phyloP scores from a whole-genome alignment of 1,284 basidiomycete species.

The Peniophora sp. region DNA sequence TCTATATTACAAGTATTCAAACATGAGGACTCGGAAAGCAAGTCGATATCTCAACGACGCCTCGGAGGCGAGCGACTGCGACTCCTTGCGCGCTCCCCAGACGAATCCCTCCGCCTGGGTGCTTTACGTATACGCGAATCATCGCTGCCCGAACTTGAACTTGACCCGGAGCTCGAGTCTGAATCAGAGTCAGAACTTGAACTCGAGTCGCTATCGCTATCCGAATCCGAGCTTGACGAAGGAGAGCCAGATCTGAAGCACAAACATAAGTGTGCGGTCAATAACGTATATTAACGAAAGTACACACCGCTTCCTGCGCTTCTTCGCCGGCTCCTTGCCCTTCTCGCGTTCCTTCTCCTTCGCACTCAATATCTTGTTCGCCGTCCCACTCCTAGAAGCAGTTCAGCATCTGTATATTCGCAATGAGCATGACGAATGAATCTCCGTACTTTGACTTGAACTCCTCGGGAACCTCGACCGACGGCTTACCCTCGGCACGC shows the following conservation, averaged over 20 bases:
- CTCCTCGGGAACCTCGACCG: conserved; percentile 72
- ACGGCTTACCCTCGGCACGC: conserved; percentile 57
- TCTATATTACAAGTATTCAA: too few relatives aligned
- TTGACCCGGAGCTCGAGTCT: conserved; percentile 20
- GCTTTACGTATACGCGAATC: background rate
- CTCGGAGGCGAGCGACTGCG: too few relatives aligned
- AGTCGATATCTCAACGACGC: too few relatives aligned
- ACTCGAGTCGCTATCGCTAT: conserved; percentile 23
- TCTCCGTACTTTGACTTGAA: conserved; percentile 69
- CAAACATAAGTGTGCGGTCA: conserved; percentile 10
- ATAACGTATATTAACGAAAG: conserved; percentile 4
- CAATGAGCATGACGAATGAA: conserved; percentile 9
- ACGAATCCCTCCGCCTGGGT: too few relatives aligned
- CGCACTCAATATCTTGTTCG: conserved; percentile 64
- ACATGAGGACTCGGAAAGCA: too few relatives aligned
- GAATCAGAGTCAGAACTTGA: conserved; percentile 31
- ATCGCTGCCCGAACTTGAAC: conserved; percentile 8
- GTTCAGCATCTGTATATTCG: background rate
- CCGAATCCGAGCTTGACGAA: conserved; percentile 30
- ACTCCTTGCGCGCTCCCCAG: too few relatives aligned
- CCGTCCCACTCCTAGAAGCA: conserved; percentile 49
- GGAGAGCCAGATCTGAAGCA: conserved; percentile 10
- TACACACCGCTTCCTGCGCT: conserved; percentile 45
- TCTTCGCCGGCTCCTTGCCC: conserved; percentile 32
- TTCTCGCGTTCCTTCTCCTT: conserved; percentile 64